Conservation (phyloP, 208 protist genomes). For the Porcisia hertigi region DNA sequence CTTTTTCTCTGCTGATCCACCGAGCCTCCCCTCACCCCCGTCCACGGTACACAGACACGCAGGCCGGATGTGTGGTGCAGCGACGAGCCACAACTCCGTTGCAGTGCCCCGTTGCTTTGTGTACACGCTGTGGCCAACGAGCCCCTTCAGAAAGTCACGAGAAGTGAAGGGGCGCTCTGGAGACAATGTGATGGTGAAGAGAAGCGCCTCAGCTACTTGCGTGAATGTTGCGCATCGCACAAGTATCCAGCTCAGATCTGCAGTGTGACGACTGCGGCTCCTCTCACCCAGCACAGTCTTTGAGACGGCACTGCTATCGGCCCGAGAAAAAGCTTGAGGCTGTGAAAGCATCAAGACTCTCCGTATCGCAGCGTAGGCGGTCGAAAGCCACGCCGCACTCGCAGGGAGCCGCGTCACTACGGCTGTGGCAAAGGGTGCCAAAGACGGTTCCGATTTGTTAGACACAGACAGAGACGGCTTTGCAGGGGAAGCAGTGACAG, state of each 20-base stretch:
- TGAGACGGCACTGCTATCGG: not conserved
- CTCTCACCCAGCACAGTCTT: not conserved
- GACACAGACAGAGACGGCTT: not conserved
- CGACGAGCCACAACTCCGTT: conserved; percentile 1
- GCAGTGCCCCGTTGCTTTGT: not conserved
- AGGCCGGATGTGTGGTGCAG: not conserved
- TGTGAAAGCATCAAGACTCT: conserved; percentile 1
- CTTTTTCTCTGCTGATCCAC: not conserved
- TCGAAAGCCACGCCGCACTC: conserved; percentile 9
- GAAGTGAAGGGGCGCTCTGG: not conserved
- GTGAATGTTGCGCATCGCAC: conserved; percentile 3
- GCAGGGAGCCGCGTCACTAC: conserved; percentile 2
- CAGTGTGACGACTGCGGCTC: not conserved
- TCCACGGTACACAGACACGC: not conserved
- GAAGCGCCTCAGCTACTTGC: conserved; percentile 4
- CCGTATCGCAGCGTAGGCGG: not conserved
- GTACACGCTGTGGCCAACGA: not conserved
- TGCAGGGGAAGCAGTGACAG: not conserved
- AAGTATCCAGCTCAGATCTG: not conserved
- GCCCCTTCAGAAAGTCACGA: not conserved
- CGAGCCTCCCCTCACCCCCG: not conserved
- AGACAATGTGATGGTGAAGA: conserved; percentile 5
- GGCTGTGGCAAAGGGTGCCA: not conserved
- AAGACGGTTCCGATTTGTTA: not conserved
- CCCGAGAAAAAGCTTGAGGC: not conserved